Evolutionary conservation across 768 basidiomycete genomes (phyloP), one percentile per base, ranked within the genome.

Genomic region (Megacollybia marginata): DNA sequence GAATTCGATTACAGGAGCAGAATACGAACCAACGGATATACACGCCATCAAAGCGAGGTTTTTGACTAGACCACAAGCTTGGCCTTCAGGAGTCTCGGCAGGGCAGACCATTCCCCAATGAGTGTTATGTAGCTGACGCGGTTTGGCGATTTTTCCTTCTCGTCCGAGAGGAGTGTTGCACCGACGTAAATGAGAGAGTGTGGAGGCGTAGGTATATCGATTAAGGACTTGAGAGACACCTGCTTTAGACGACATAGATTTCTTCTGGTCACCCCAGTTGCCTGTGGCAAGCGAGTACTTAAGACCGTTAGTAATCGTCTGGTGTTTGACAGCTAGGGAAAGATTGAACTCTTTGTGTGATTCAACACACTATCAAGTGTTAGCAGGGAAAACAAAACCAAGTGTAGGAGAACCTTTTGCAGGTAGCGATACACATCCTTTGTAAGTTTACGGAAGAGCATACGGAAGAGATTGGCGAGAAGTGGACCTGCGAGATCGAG

Each of bases 31-130:
- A 51, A 99, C 95, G 42, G 96, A 98, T 52, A 98, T 96, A 67
- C 92, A 95, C 4, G 95, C 73, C 93, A 98, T 95, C 56, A 98
- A 82, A 0, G 96, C 91, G 50, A 99, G 71, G 68, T 99, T 98
- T 73, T 99, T 98, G 69, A 98, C 96, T 42, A 98, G 80, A 69
- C 96, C 96, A 69, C 96, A 99, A 53, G 96, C 96, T 65, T 98
- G 96, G 43, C 96, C 96, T 82, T 99, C 96, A 1, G 96, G 96
- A 4, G 96, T 99, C 67, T 99, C 96, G 35, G 96, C 96, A 40
- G 96, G 96, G 62, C 96, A 99, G 16, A 99, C 96, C 96, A 99
- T 98, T 34, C 96, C 96, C 96, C 96, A 99, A 60, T 99, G 96
- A 1, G 96, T 97, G 61, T 99, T 99, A 67, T 99, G 96, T 49